phyloP scores from a whole-genome alignment of 495 filamentous ascomycete genomes.

The Massariosphaeria phaeospora region DNA sequence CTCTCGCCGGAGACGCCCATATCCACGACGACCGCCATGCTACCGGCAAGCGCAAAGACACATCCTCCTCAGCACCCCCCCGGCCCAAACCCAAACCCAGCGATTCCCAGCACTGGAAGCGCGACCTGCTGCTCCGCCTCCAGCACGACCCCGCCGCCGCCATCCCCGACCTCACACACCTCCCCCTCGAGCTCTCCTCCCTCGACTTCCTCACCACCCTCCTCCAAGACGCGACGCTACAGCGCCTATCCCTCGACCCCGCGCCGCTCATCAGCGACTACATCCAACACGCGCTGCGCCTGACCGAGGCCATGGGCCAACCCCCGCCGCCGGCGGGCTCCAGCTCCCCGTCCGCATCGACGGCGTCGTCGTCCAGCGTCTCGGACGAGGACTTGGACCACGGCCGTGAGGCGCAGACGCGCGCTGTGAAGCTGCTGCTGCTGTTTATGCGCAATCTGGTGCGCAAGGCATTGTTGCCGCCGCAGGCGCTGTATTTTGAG shows the following conservation, averaged over 20 bases:
- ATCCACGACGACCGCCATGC: neutral
- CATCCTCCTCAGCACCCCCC: neutral
- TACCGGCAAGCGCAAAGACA: neutral
- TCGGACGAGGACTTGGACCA: neutral
- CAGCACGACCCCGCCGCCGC: conserved; percentile 17
- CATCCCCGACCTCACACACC: conserved; percentile 15
- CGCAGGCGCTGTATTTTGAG: conserved; percentile 41
- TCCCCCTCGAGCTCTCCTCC: conserved; percentile 37
- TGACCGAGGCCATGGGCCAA: conserved; percentile 27
- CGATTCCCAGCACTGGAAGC: conserved; percentile 15
- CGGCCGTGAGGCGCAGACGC: conserved; percentile 33
- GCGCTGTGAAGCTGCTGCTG: conserved; percentile 40
- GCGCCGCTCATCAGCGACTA: conserved; percentile 25
- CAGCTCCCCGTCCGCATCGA: neutral
- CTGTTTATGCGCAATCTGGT: conserved; percentile 43
- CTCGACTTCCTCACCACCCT: conserved; percentile 41
- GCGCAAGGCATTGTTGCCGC: conserved; percentile 31
- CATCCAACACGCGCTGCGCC: conserved; percentile 34
- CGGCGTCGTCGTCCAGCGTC: neutral
- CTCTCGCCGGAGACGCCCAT: neutral
- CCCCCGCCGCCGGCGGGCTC: neutral
- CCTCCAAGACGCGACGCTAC: conserved; percentile 24
- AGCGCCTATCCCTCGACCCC: conserved; percentile 22
- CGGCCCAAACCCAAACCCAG: conserved; percentile 5
- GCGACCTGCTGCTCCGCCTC: conserved; percentile 16